phyloP scores from a whole-genome alignment of 768 basidiomycete genomes.

The Phaffia tasmanica region DNA sequence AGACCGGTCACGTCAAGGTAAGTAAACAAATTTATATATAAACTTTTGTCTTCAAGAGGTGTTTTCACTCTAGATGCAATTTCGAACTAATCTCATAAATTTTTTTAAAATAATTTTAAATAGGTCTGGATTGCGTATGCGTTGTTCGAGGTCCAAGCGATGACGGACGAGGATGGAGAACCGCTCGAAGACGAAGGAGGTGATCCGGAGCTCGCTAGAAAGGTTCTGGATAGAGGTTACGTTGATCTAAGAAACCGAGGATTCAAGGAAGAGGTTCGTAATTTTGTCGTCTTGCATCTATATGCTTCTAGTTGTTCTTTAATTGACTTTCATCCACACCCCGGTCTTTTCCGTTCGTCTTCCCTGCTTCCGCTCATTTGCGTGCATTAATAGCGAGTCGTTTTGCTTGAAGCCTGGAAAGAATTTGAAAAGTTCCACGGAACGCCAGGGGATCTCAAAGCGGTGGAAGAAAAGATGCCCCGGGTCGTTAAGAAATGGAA shows the following conservation, averaged over 20 bases:
- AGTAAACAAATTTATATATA: too few relatives aligned
- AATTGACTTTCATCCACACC: not conserved
- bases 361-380: not conserved
- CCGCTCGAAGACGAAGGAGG: slow-evolving; percentile 50
- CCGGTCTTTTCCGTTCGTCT: not conserved
- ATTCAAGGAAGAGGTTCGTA: slow-evolving; percentile 74
- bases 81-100: not conserved
- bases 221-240: slow-evolving; percentile 77
- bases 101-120: not conserved
- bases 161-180: slow-evolving; percentile 42
- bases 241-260: slow-evolving; percentile 68
- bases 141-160: slow-evolving; percentile 56
- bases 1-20: slow-evolving; percentile 80
- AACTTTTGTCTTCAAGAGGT: not conserved
- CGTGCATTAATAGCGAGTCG: slow-evolving; percentile 55
- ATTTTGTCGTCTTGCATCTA: not conserved
- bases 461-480: slow-evolving; percentile 88
- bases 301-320: not conserved
- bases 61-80: not conserved
- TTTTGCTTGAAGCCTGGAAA: slow-evolving; percentile 90
- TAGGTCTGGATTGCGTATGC: slow-evolving; percentile 88
- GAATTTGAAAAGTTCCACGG: slow-evolving; percentile 77
- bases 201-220: slow-evolving; percentile 56
- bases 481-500: slow-evolving; percentile 73
- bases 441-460: slow-evolving; percentile 56